Evolutionary conservation across 176 grass and related monocot genomes (phyloP).

Genomic region (Carex parvula): DNA sequence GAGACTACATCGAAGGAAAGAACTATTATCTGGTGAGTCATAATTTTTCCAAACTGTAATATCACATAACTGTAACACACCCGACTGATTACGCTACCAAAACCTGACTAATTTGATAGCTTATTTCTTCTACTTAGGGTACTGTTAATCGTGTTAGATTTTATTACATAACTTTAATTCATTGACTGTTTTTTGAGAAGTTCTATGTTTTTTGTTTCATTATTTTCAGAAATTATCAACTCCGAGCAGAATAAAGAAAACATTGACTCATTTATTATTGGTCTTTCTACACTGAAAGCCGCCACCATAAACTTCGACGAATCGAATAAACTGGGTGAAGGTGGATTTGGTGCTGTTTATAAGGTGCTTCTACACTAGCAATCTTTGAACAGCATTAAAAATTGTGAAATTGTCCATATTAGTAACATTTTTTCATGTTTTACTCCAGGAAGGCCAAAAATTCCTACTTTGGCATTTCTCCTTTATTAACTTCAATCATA

Average conservation of each 20-base stretch:
- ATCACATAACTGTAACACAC: background rate
- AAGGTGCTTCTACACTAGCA: conserved; percentile 45
- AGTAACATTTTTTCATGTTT: background rate
- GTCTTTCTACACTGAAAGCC: conserved; percentile 36
- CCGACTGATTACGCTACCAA: background rate
- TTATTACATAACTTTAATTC: background rate
- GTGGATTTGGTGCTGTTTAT: conserved; percentile 74
- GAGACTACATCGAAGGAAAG: background rate
- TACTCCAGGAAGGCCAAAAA: background rate
- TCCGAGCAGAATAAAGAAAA: conserved; percentile 9
- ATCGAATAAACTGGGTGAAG: conserved; percentile 72
- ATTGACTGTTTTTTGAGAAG: background rate
- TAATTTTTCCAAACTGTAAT: background rate
- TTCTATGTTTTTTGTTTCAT: background rate
- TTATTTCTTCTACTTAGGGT: background rate
- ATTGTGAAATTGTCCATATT: background rate
- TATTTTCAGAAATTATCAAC: background rate
- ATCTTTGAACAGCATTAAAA: background rate
- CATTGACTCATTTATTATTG: conserved; percentile 39
- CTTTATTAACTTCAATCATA: background rate
- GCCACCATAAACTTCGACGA: conserved; percentile 57
- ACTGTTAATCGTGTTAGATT: background rate
- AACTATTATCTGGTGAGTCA: conserved; percentile 5
- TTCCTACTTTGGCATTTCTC: background rate
- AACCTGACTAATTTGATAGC: background rate